These are phyloP conservation scores for Graphiopsis chlorocephala DNA, from an alignment of 2,329 filamentous ascomycete genomes.

Conservation along the genomic window DNA sequence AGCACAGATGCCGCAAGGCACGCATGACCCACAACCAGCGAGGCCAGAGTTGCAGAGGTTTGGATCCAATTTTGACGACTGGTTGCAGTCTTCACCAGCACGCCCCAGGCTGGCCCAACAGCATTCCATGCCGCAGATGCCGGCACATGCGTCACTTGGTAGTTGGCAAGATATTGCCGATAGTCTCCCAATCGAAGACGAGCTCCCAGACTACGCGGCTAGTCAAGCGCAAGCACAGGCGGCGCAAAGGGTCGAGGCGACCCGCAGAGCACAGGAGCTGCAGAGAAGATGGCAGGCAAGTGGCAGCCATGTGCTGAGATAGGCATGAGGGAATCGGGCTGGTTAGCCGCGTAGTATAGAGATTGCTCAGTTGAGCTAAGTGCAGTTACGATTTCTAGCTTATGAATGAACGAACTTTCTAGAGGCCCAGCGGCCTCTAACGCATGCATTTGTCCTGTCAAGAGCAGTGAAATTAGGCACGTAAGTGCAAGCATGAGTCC, in stretches of 20 bases:
- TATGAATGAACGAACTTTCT: neutral
- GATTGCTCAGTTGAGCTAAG: neutral
- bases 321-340: neutral
- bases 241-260: slow-evolving; percentile 40
- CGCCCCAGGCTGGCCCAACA: slow-evolving; percentile 15
- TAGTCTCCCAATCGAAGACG: slow-evolving; percentile 30
- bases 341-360: neutral
- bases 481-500: neutral
- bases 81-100: slow-evolving; percentile 20
- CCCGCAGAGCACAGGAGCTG: slow-evolving; percentile 44
- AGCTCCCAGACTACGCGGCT: slow-evolving; percentile 46
- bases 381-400: neutral
- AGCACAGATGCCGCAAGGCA: slow-evolving; percentile 25
- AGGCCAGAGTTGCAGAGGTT: slow-evolving; percentile 18
- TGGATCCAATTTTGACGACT: slow-evolving; percentile 21
- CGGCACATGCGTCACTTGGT: neutral
- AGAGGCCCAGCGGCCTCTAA: neutral
- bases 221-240: slow-evolving; percentile 47
- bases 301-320: slow-evolving; percentile 2
- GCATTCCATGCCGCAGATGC: slow-evolving; percentile 1
- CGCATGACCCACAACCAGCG: neutral
- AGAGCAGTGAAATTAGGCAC: neutral
- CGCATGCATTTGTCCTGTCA: neutral
- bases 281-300: slow-evolving; percentile 43
- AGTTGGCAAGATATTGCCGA: slow-evolving; percentile 24